A percentile compares a stretch with the other conserved stretches of the same genome.
phyloP scores from a whole-genome alignment of 331 rosid species.

The Acacia pycnantha region DNA sequence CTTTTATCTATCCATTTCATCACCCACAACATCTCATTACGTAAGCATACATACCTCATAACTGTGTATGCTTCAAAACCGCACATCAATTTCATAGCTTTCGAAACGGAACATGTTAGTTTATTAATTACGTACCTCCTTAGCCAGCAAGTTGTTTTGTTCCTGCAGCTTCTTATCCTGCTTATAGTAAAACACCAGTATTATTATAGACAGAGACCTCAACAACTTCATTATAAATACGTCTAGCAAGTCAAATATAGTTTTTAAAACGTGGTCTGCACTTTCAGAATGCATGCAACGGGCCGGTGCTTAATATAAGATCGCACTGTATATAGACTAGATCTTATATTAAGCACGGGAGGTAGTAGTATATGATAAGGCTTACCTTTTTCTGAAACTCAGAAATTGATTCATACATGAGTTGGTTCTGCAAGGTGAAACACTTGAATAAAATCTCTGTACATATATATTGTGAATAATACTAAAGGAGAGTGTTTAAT shows the following conservation, averaged over 20 bases:
- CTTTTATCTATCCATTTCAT: constrained; percentile 50
- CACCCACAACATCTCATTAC: not conserved
- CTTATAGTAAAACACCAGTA: not conserved
- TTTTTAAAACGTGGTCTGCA: not conserved
- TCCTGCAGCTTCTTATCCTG: constrained; percentile 73
- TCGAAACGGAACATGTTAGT: too few relatives aligned
- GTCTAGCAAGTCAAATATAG: not conserved
- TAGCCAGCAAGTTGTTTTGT: constrained; percentile 57
- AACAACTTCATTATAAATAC: not conserved
- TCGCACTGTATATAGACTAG: too few relatives aligned
- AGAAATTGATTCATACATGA: constrained; percentile 82
- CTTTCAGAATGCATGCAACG: not conserved
- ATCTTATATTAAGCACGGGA: too few relatives aligned
- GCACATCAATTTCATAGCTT: not conserved
- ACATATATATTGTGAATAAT: not conserved
- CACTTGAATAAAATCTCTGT: too few relatives aligned
- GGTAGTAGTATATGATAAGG: not conserved
- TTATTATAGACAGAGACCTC: not conserved
- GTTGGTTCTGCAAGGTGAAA: constrained; percentile 56
- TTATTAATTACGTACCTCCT: constrained; percentile 45
- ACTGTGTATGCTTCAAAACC: not conserved
- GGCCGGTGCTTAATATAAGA: too few relatives aligned
- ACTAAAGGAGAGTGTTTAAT: not conserved
- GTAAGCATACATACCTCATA: not conserved
- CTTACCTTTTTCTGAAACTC: constrained; percentile 71